Evolutionary conservation across 1,284 basidiomycete species (phyloP).

Genomic region (Austroboletus novae-zelandiae): DNA sequence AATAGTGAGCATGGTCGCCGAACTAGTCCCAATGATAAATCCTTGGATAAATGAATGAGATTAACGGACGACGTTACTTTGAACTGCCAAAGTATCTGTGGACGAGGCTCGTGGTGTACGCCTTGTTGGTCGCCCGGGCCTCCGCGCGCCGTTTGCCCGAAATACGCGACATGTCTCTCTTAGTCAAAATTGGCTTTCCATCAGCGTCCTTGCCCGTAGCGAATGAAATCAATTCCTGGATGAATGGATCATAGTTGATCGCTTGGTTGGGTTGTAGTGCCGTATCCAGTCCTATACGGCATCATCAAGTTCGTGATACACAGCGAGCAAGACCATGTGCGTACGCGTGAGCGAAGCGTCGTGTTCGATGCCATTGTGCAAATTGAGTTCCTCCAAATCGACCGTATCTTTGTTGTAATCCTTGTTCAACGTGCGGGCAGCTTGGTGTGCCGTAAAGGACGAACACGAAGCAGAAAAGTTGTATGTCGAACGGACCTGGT

Average conservation of each 20-base stretch:
- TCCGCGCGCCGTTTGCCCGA: slow-evolving; percentile 57
- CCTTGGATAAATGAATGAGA: not conserved
- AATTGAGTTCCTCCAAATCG: slow-evolving; percentile 60
- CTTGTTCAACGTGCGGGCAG: slow-evolving; percentile 55
- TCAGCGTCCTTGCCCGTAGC: slow-evolving; percentile 56
- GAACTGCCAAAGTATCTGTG: slow-evolving; percentile 65
- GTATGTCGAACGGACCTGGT: slow-evolving; percentile 50
- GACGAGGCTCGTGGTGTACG: slow-evolving; percentile 45
- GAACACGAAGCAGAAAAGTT: slow-evolving; percentile 71
- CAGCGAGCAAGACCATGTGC: slow-evolving; percentile 22
- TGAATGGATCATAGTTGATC: slow-evolving; percentile 44
- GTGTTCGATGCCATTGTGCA: slow-evolving; percentile 79
- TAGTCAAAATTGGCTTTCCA: slow-evolving; percentile 47
- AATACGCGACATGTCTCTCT: slow-evolving; percentile 55
- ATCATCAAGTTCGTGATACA: not conserved
- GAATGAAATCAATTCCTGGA: slow-evolving; percentile 57
- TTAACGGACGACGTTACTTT: slow-evolving; percentile 44
- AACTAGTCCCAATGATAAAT: slow-evolving; percentile 4
- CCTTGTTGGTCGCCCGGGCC: slow-evolving; percentile 49
- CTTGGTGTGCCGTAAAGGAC: slow-evolving; percentile 57
- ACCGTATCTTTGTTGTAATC: slow-evolving; percentile 57
- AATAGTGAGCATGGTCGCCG: slow-evolving; percentile 39
- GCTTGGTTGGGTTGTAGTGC: slow-evolving; percentile 51
- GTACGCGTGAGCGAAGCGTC: slow-evolving; percentile 69
- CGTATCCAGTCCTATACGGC: slow-evolving; percentile 54